phyloP scores from a whole-genome alignment of 148 eudicot genomes.

The Fagopyrum esculentum region DNA sequence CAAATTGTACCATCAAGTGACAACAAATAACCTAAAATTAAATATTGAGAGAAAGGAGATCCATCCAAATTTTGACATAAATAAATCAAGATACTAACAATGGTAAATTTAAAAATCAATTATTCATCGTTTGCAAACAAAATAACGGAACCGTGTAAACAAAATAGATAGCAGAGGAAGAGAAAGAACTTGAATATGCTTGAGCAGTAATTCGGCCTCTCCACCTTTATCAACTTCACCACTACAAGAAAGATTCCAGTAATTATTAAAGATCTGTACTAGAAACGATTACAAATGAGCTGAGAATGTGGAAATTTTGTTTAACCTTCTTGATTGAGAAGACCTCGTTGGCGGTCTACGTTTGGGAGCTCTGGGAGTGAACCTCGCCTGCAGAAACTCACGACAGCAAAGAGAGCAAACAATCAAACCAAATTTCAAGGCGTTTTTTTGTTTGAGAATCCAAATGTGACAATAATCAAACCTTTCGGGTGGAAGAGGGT shows the following conservation, averaged over 20 bases:
- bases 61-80: neutral
- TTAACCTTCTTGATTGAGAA: neutral
- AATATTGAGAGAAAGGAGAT: neutral
- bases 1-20: neutral
- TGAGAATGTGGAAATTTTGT: neutral
- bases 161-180: conserved; percentile 6
- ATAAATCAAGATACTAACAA: neutral
- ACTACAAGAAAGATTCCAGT: conserved; percentile 1
- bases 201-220: conserved; percentile 22
- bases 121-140: neutral
- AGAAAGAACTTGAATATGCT: conserved; percentile 10
- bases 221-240: conserved; percentile 15
- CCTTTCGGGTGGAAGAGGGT: conserved; percentile 1
- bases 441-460: neutral
- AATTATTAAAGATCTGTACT: neutral
- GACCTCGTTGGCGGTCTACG: conserved; percentile 10
- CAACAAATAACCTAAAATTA: neutral
- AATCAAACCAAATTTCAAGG: neutral
- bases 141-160: neutral
- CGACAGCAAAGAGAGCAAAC: neutral
- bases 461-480: neutral
- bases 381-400: conserved; percentile 3
- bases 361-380: conserved; percentile 5
- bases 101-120: neutral
- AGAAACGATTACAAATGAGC: neutral